Evolutionary conservation across 2,329 filamentous ascomycete species (phyloP), one percentile per base, ranked within the genome.

Genomic region (Hymenoscyphus occultus): DNA sequence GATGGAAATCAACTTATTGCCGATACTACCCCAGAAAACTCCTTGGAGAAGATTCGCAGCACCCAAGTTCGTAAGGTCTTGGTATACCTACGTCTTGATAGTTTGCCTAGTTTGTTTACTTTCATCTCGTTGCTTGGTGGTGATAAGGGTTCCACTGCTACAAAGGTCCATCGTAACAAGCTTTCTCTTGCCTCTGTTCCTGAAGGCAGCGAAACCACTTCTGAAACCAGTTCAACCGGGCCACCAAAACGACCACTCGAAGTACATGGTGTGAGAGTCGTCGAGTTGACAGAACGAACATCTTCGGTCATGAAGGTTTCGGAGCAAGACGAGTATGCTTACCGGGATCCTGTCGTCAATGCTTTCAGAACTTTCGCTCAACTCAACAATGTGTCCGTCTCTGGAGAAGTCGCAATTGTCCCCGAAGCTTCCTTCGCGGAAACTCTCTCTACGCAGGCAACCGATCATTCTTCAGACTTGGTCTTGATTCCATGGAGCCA

Each of bases 281-380:
- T 96, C 59, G 91, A 96, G 74, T 84, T 98, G 13, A 96, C 92
- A 0, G 93, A 97, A 72, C 92, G 94, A 83, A 90, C 92, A 54
- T 97, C 94, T 0, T 93, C 93, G 19, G 94, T 97, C 71, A 98
- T 98, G 94, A 90, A 92, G 71, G 92, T 96, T 12, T 89, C 92
- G 0, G 92, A 96, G 73, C 83, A 89, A 2, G 90, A 93, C 48
- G 91, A 95, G 59, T 84, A 87, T 67, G 85, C 85, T 32, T 82
- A 84, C 6, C 84, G 85, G 72, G 94, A 98, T 72, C 92, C 94
- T 0, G 89, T 98, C 3, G 87, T 97, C 63, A 97, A 96, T 74
- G 91, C 92, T 0, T 97, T 97, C 83, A 87, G 91, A 59, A 92
- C 92, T 0, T 93, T 97, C 71, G 92, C 92, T 1, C 90, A 90